phyloP scores from a whole-genome alignment of 129 eudicot species.

The Helianthus annuus region HanXRQr2.0-SUNRISE NC_035447.2:68665509-68666008 shows the following conservation, averaged over 20 bases:
- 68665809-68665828: conserved; percentile 29
- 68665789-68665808: conserved; percentile 34
- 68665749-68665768: conserved; percentile 61
- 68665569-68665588: conserved; percentile 1
- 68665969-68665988: conserved; percentile 41
- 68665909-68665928: conserved; percentile 42
- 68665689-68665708: conserved; percentile 51
- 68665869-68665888: conserved; percentile 22
- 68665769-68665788: conserved; percentile 38
- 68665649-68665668: conserved; percentile 37
- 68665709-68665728: conserved; percentile 59
- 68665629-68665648: conserved; percentile 5
- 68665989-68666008: conserved; percentile 37
- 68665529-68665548: background rate
- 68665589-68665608: background rate
- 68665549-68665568: background rate
- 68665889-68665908: conserved; percentile 33
- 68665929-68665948: conserved; percentile 36
- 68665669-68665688: conserved; percentile 60
- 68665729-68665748: conserved; percentile 71
- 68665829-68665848: conserved; percentile 22
- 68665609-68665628: conserved; percentile 9
- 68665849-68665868: conserved; percentile 26
- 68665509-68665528: background rate
- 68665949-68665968: conserved; percentile 35